These are phyloP conservation scores for Ustilago trichophora DNA, from an alignment of 1,284 basidiomycete species.

Conservation along the genomic window DNA sequence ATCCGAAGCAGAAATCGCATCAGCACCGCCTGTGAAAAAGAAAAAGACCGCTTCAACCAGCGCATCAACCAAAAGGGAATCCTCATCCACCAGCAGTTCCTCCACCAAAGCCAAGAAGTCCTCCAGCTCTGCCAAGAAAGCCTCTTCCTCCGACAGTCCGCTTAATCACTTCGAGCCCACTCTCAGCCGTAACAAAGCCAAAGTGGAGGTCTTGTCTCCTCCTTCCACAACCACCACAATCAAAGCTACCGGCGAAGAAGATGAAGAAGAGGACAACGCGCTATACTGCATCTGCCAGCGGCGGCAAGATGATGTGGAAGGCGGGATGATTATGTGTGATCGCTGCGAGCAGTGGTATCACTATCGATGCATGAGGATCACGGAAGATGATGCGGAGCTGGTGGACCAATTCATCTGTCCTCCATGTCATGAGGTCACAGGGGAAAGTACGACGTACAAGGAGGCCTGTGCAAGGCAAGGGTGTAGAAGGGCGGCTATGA, in stretches of 20 bases:
- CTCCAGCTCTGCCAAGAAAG: constrained; percentile 13
- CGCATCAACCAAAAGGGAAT: constrained; percentile 9
- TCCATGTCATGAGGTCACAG: constrained; percentile 37
- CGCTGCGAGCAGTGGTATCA: constrained; percentile 62
- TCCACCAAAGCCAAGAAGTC: constrained; percentile 7
- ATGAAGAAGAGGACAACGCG: constrained; percentile 40
- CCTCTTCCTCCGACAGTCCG: neutral
- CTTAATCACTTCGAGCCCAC: neutral
- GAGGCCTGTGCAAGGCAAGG: constrained; percentile 28
- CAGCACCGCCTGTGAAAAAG: constrained; percentile 30
- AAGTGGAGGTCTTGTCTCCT: neutral
- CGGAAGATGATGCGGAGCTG: constrained; percentile 45
- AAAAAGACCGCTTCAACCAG: constrained; percentile 11
- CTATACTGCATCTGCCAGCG: constrained; percentile 52
- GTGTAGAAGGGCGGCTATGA: constrained; percentile 43
- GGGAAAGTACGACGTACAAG: constrained; percentile 51
- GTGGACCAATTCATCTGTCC: constrained; percentile 60
- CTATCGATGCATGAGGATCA: constrained; percentile 50
- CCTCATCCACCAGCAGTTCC: constrained; percentile 8
- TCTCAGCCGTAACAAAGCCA: constrained; percentile 2
- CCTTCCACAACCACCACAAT: neutral
- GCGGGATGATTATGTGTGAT: constrained; percentile 63
- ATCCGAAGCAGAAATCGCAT: neutral
- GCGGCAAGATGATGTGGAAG: constrained; percentile 48
- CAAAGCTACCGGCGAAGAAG: neutral